A percentile compares a stretch with the other conserved stretches of the same genome.
Conservation (phyloP, 1,284 basidiomycete species). For the Cryptococcus neoformans region DNA sequence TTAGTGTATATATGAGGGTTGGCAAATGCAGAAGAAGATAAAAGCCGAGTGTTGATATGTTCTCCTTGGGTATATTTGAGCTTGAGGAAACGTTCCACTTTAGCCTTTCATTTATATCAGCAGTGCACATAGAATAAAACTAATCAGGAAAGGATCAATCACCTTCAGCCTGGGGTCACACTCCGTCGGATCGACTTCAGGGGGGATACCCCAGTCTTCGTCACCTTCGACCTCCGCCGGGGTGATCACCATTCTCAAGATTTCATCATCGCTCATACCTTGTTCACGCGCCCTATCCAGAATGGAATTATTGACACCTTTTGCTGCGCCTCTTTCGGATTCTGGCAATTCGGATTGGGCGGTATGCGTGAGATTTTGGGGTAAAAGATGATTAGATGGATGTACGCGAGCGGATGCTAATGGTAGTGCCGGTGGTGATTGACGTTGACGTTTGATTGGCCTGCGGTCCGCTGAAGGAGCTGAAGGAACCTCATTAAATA, state of each 20-base stretch:
- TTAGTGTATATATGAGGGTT: conserved; percentile 93
- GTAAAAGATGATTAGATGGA: not conserved
- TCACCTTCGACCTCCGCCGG: conserved; percentile 35
- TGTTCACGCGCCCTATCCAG: conserved; percentile 7
- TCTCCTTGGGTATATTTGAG: conserved; percentile 71
- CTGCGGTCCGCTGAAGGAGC: not conserved
- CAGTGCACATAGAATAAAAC: no score
- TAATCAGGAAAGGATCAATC: not conserved
- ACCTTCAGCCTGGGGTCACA: conserved; percentile 65
- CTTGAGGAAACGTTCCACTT: conserved; percentile 68
- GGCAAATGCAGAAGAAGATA: conserved; percentile 83
- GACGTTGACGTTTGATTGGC: conserved; percentile 1
- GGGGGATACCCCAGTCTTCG: conserved; percentile 74
- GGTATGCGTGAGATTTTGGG: conserved; percentile 28
- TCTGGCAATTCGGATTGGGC: conserved; percentile 17
- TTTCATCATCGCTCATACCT: conserved; percentile 30
- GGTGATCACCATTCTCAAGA: conserved; percentile 24
- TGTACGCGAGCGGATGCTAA: not conserved
- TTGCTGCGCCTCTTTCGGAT: conserved; percentile 12
- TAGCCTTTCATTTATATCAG: conserved; percentile 55
- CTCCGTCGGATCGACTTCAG: conserved; percentile 54
- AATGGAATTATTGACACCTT: conserved; percentile 4
- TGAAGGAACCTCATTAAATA: conserved; percentile 1
- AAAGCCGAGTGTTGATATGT: conserved; percentile 92
- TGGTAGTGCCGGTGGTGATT: no score